Conservation (phyloP, 306 rosid genomes). For the Glycine soja region DNA sequence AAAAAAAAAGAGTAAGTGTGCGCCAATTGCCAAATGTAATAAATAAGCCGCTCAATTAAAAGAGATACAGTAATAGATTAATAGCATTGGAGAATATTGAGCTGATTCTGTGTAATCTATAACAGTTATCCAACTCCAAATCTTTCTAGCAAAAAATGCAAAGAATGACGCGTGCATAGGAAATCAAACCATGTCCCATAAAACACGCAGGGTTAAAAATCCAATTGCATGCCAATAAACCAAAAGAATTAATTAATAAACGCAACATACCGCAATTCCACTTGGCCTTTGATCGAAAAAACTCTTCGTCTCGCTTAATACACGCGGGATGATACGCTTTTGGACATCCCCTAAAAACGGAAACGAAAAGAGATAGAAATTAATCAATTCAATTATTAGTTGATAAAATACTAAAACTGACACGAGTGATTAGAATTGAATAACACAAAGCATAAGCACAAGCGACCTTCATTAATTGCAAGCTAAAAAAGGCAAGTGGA, state of each 20-base stretch:
- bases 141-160: slow-evolving; percentile 1
- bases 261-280: slow-evolving; percentile 93
- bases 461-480: slow-evolving; percentile 22
- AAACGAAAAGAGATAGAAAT: neutral
- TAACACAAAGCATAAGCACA: neutral
- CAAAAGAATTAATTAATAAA: neutral
- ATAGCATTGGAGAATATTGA: slow-evolving; percentile 7
- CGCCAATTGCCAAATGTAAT: slow-evolving; percentile 32
- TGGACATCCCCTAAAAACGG: slow-evolving; percentile 80
- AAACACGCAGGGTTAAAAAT: slow-evolving; percentile 7
- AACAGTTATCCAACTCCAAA: neutral
- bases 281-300: slow-evolving; percentile 90
- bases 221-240: neutral
- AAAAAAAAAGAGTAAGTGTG: neutral
- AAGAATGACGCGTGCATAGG: slow-evolving; percentile 36
- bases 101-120: slow-evolving; percentile 14
- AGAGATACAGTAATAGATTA: neutral
- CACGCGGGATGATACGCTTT: slow-evolving; percentile 97
- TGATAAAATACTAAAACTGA: neutral
- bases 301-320: slow-evolving; percentile 89
- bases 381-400: neutral
- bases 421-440: neutral
- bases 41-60: neutral
- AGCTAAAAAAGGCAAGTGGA: slow-evolving; percentile 35
- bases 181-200: neutral